A percentile compares a stretch with the other conserved stretches of the same genome.
These are phyloP conservation scores for Triangularia setosa DNA, from an alignment of 2,329 filamentous ascomycete genomes.

Conservation along the genomic window DNA sequence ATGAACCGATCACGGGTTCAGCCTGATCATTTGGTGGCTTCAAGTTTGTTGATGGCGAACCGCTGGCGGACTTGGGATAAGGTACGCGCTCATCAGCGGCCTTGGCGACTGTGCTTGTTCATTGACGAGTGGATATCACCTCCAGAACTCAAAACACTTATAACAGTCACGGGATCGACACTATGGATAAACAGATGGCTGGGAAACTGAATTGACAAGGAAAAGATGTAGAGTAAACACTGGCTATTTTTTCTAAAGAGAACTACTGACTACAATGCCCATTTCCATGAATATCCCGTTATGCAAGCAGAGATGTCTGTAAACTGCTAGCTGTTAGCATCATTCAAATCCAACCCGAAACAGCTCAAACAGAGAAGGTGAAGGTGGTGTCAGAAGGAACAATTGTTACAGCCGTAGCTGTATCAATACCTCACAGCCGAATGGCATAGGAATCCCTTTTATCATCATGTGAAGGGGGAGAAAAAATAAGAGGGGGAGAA, in stretches of 20 bases:
- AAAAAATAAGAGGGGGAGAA: not conserved
- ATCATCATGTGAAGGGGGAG: constrained; percentile 1
- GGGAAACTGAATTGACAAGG: not conserved
- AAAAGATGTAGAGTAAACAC: not conserved
- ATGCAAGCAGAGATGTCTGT: not conserved
- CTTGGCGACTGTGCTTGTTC: not conserved
- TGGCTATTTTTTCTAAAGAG: not conserved
- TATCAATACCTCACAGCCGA: constrained; percentile 7
- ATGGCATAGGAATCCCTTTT: constrained; percentile 9
- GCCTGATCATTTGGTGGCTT: not conserved
- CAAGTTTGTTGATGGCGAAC: not conserved
- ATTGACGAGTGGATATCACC: not conserved
- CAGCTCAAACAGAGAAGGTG: not conserved
- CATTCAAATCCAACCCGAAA: not conserved
- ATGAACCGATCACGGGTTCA: not conserved
- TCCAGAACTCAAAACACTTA: not conserved
- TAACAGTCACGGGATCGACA: not conserved
- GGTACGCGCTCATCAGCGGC: not conserved
- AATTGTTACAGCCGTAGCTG: constrained; percentile 10
- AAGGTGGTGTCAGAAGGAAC: constrained; percentile 6
- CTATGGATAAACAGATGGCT: not conserved
- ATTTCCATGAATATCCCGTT: not conserved
- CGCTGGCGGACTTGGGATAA: not conserved
- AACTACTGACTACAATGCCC: not conserved
- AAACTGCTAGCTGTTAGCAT: not conserved